A percentile compares a stretch with the other conserved stretches of the same genome.
Evolutionary conservation across 129 eudicot species (phyloP).

Genomic region (Heracleum sosnowskyi): DNA sequence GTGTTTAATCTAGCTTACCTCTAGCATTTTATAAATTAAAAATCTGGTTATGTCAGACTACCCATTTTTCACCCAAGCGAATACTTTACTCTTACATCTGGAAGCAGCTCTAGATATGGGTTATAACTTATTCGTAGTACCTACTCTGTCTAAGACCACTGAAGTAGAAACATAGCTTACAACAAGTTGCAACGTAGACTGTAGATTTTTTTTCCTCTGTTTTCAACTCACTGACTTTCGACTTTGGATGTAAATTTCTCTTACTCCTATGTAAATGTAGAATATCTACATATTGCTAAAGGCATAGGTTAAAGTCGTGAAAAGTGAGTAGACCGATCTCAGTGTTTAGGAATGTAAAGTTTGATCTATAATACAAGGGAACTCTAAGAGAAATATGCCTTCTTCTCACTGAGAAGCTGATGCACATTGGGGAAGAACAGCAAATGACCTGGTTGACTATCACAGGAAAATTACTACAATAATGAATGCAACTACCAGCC

Average conservation of each 20-base stretch:
- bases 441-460: background rate
- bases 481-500: background rate
- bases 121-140: background rate
- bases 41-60: background rate
- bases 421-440: background rate
- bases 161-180: background rate
- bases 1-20: background rate
- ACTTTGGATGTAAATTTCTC: background rate
- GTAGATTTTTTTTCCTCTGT: background rate
- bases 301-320: background rate
- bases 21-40: background rate
- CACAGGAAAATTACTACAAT: background rate
- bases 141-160: background rate
- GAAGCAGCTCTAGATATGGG: background rate
- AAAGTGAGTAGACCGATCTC: background rate
- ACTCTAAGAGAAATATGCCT: background rate
- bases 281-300: background rate
- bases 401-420: background rate
- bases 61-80: background rate
- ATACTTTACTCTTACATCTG: background rate
- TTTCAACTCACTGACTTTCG: background rate
- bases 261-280: background rate
- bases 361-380: background rate
- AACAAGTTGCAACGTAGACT: background rate
- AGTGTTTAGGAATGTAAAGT: background rate